Base-by-base conservation (phyloP, 306 rosid genomes). In the Vigna hirtella region DNA sequence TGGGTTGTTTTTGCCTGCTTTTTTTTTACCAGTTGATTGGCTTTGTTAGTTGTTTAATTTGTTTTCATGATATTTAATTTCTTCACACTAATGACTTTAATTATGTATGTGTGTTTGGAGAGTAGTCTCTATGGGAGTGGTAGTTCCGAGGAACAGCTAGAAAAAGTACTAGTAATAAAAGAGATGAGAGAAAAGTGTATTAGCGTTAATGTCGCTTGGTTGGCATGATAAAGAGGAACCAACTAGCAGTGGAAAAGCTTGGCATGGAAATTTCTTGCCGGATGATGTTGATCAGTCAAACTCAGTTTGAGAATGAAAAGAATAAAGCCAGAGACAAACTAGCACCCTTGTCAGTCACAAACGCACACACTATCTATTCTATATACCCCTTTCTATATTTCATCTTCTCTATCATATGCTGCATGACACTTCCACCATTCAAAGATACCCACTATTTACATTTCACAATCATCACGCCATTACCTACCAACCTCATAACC, bases 181-280 rank as follows among this genome's bases (percentile, higher is more conserved):
- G 45, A 24, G 40, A 66, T 22, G 72, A 73, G 73, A 67, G 20
- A 65, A 68, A 76, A 42, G 79, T 45, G 83, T 71, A 75, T 81
- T 85, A 89, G 91, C 84, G 83, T 77, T 83, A 77, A 89, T 90
- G 96, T 91, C 94, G 89, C 89, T 76, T 40, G 70, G 86, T 40
- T 91, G 97, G 89, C 89, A 81, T 43, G 88, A 85, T 85, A 93
- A 93, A 89, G 97, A 89, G 98, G 83, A 88, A 93, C 90, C 92
- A 85, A 11, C 56, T 43, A 70, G 88, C 89, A 87, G 90, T 84
- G 77, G 84, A 86, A 93, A 93, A 90, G 94, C 86, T 86, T 87
- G 45, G 72, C 83, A 76, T 76, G 83, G 79, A 85, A 87, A 83
- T 61, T 83, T 84, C 86, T 87, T 89, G 93, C 96, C 87, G 89